Evolutionary conservation across 805 yeast genomes (phyloP).

Genomic region (Grigorovia humatica): DNA sequence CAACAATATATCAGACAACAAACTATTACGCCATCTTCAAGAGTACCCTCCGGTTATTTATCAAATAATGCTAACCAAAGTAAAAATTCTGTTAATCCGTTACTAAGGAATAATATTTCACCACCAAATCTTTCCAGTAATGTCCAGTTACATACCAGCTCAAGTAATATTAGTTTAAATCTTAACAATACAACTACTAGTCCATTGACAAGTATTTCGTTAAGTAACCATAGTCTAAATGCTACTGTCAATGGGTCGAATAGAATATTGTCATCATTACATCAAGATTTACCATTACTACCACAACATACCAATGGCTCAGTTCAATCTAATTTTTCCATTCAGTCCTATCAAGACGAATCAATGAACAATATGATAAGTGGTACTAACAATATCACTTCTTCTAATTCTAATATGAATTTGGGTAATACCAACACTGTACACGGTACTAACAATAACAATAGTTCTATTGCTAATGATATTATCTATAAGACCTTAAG

Average conservation of each 20-base stretch:
- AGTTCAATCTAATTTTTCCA: constrained; percentile 25
- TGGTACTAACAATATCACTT: not conserved
- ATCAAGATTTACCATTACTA: constrained; percentile 3
- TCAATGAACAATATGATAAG: not conserved
- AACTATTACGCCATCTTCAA: constrained; percentile 23
- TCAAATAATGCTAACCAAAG: constrained; percentile 14
- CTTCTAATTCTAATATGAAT: not conserved
- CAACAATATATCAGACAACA: constrained; percentile 23
- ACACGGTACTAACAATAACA: not conserved
- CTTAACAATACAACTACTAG: not conserved
- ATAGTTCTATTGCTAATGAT: not conserved
- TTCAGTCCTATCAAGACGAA: constrained; percentile 24
- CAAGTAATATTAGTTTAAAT: constrained; percentile 11
- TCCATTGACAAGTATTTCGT: constrained; percentile 3
- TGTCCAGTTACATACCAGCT: constrained; percentile 15
- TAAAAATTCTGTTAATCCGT: constrained; percentile 21
- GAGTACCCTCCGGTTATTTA: constrained; percentile 29
- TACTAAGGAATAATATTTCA: constrained; percentile 22
- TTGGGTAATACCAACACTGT: not conserved
- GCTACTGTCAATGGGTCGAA: not conserved
- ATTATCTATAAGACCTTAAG: constrained; percentile 3
- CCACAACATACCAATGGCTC: constrained; percentile 29
- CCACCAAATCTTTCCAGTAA: constrained; percentile 14
- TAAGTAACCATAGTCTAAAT: constrained; percentile 4
- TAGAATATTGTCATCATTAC: not conserved